Evolutionary conservation across 2,329 filamentous ascomycete genomes (phyloP).

Genomic region (Hortaea werneckii): DNA sequence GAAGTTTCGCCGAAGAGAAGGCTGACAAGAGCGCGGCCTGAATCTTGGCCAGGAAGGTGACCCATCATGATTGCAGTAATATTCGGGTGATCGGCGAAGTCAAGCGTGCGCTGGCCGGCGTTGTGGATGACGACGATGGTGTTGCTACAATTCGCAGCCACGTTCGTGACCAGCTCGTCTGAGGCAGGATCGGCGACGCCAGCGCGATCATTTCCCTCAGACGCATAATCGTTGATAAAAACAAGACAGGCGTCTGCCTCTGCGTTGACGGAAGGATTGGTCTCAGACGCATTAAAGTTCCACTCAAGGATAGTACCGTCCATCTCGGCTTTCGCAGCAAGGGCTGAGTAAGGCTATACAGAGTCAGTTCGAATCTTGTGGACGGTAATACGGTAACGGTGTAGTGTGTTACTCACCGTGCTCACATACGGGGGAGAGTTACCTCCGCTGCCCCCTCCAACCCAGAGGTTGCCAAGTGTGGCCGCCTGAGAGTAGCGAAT

Average conservation of each 20-base stretch:
- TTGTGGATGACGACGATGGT: constrained; percentile 2
- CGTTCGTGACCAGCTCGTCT: neutral
- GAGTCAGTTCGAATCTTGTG: neutral
- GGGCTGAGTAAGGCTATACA: neutral
- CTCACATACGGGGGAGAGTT: neutral
- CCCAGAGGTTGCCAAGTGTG: too few species aligned
- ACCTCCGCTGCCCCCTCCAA: neutral
- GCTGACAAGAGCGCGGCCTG: constrained; percentile 70
- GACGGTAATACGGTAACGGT: neutral
- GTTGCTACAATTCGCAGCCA: neutral
- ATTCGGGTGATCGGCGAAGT: neutral
- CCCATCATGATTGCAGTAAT: neutral
- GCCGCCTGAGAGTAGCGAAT: too few species aligned
- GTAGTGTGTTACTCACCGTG: too few species aligned
- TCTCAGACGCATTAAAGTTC: neutral
- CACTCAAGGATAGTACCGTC: neutral
- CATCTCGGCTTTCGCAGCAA: neutral
- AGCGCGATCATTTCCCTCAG: neutral
- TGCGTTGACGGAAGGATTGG: neutral
- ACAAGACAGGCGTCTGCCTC: neutral
- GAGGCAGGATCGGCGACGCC: neutral
- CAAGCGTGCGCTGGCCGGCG: neutral
- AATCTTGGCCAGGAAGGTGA: constrained; percentile 55
- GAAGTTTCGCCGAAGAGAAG: constrained; percentile 64
- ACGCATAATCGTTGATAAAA: neutral